Evolutionary conservation across 1,139 yeast genomes (phyloP).

Genomic region (Yamadazyma oceani): DNA sequence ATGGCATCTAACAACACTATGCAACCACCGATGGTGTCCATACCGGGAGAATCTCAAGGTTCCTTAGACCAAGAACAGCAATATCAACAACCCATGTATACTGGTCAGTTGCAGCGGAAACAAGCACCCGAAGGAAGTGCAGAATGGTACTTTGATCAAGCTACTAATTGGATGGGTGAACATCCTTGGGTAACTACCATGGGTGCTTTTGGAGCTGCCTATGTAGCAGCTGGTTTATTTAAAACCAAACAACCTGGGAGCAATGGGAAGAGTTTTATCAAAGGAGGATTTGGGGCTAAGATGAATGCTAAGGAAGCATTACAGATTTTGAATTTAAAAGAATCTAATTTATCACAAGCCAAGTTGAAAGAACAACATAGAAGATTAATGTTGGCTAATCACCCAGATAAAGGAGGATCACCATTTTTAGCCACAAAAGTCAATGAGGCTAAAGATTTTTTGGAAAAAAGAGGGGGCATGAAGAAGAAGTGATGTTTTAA

Average conservation of each 20-base stretch:
- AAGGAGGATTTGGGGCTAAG: slow-evolving; percentile 87
- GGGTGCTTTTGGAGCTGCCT: slow-evolving; percentile 67
- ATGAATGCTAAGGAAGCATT: slow-evolving; percentile 92
- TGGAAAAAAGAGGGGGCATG: slow-evolving; percentile 78
- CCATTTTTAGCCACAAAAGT: slow-evolving; percentile 94
- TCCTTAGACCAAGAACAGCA: slow-evolving; percentile 19
- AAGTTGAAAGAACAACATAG: slow-evolving; percentile 91
- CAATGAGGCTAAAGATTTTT: slow-evolving; percentile 93
- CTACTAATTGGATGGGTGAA: slow-evolving; percentile 61
- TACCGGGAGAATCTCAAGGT: slow-evolving; percentile 11
- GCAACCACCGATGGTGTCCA: slow-evolving; percentile 15
- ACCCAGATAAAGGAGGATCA: slow-evolving; percentile 98
- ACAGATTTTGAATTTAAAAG: slow-evolving; percentile 81
- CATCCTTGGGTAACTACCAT: slow-evolving; percentile 77
- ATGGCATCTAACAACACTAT: slow-evolving; percentile 7
- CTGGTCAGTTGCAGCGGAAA: slow-evolving; percentile 44
- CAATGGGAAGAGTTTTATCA: slow-evolving; percentile 68
- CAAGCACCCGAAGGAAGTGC: slow-evolving; percentile 48
- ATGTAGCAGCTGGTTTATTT: slow-evolving; percentile 66
- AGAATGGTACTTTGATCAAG: slow-evolving; percentile 70
- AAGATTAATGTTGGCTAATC: slow-evolving; percentile 85
- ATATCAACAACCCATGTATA: slow-evolving; percentile 26
- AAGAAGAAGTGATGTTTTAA: slow-evolving; percentile 33
- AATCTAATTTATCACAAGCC: slow-evolving; percentile 69
- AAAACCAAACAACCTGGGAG: slow-evolving; percentile 72